Conservation (phyloP, 1,284 basidiomycete genomes). For the Ganoderma lingzhi region DNA sequence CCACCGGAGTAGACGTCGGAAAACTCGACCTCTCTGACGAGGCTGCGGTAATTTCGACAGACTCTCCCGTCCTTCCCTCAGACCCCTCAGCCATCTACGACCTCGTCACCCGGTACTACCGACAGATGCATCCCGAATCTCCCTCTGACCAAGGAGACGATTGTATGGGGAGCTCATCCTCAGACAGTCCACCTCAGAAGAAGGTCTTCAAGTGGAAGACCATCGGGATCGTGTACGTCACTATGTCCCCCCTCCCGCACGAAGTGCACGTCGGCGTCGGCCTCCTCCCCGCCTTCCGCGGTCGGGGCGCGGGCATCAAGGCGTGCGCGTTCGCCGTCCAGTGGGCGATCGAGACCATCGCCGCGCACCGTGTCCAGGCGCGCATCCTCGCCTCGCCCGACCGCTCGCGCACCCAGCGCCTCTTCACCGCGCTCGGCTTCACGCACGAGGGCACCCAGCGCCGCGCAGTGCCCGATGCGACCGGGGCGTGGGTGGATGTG, state of each 20-base stretch:
- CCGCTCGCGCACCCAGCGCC: slow-evolving; percentile 23
- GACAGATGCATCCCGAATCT: background rate
- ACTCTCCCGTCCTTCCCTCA: background rate
- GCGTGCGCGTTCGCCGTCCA: slow-evolving; percentile 54
- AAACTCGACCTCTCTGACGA: slow-evolving; percentile 2
- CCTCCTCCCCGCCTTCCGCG: slow-evolving; percentile 46
- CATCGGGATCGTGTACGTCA: slow-evolving; percentile 57
- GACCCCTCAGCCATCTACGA: slow-evolving; percentile 1
- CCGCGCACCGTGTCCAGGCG: slow-evolving; percentile 58
- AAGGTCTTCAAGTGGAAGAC: slow-evolving; percentile 24
- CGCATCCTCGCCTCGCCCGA: slow-evolving; percentile 28
- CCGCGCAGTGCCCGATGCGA: slow-evolving; percentile 53
- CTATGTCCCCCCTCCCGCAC: slow-evolving; percentile 43
- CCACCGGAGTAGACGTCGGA: background rate
- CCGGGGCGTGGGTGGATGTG: slow-evolving; percentile 63
- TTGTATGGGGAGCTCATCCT: background rate
- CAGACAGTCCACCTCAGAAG: background rate
- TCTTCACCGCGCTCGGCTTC: slow-evolving; percentile 51
- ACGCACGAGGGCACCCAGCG: slow-evolving; percentile 66
- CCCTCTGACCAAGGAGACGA: background rate
- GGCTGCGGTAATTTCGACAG: background rate
- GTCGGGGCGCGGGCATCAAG: slow-evolving; percentile 52
- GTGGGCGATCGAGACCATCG: slow-evolving; percentile 55
- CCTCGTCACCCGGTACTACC: background rate
- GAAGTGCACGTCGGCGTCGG: slow-evolving; percentile 63